Percentiles rank a stretch among this genome's conserved stretches.
Conservation (phyloP, 768 basidiomycete species). For the Leucocoprinus birnbaumii region DNA sequence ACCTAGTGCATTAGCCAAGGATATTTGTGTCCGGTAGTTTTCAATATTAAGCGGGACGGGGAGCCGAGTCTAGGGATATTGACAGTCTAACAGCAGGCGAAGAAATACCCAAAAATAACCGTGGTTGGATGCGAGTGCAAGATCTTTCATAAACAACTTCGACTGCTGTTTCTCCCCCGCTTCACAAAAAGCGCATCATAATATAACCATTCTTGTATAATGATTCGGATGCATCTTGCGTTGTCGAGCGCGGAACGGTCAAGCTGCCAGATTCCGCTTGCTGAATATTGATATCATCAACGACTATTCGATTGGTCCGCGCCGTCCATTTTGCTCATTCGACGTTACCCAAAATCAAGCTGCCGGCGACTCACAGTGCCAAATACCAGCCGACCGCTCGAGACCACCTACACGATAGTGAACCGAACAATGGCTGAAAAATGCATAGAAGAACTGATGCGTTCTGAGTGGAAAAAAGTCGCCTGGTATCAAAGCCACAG, state of each 20-base stretch:
- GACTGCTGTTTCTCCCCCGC: constrained; percentile 10
- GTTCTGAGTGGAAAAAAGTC: neutral
- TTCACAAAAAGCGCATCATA: constrained; percentile 21
- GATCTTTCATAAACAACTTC: constrained; percentile 9
- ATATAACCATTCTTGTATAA: constrained; percentile 25
- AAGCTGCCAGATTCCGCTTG: constrained; percentile 10
- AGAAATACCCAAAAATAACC: neutral
- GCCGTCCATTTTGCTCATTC: constrained; percentile 25
- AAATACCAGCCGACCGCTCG: neutral
- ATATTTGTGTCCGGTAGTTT: too few relatives aligned
- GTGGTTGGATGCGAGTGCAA: neutral
- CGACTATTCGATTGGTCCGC: constrained; percentile 17
- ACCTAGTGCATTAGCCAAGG: too few relatives aligned
- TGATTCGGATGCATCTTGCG: constrained; percentile 16
- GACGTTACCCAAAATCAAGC: constrained; percentile 9
- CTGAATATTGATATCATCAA: constrained; percentile 4
- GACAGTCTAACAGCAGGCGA: neutral
- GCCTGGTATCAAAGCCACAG: neutral
- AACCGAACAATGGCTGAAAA: neutral
- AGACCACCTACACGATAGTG: neutral
- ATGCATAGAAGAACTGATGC: neutral
- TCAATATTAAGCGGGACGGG: too few relatives aligned
- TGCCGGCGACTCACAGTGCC: neutral
- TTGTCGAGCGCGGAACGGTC: constrained; percentile 7
- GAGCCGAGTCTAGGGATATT: neutral